Base-by-base conservation (phyloP, 1,139 yeast genomes). In the Debaryomyces coudertii region DNA sequence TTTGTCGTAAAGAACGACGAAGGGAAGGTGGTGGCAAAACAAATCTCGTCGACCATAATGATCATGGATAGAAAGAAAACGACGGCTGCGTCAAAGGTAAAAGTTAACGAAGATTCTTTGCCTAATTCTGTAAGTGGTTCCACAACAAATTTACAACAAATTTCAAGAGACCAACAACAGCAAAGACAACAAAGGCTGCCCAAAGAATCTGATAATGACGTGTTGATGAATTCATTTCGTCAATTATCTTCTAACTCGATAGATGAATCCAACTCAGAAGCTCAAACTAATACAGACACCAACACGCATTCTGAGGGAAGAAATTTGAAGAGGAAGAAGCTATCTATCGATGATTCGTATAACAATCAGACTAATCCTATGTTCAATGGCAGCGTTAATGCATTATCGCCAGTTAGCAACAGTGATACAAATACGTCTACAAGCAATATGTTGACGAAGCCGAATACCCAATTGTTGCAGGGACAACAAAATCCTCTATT, bases 21-120 rank as follows among this genome's bases (percentile, higher is more conserved):
- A 8, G 87, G 84, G 34, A 71, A 73, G 23, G 75, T 90, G 5
- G 77, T 92, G 20, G 97, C 93, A 9, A 85, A 85, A 57, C 82
- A 83, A 33, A 65, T 86, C 7, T 80, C 96, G 0, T 73, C 84
- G 6, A 82, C 90, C 1, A 88, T 93, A 25, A 83, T 89, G 82
- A 90, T 92, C 45, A 90, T 95, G 83, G 98, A 93, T 66, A 85
- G 96, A 62, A 95, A 93, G 74, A 86, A 87, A 68, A 79, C 79
- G 25, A 60, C 69, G 9, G 59, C 69, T 22, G 43, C 53, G 36
- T 45, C 51, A 11, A 35, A 30, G 8, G 42, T 24, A 31, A 41
- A 20, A 38, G 40, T 35, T 35, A 12, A 45, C 36, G 49, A 52
- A 11, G 51, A 49, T 9, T 56, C 63, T n/a, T 47, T 57, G 36